Evolutionary conservation across 2,329 filamentous ascomycete genomes (phyloP), one percentile per base, ranked within the genome.

Genomic region (Curvularia hawaiiensis): DNA sequence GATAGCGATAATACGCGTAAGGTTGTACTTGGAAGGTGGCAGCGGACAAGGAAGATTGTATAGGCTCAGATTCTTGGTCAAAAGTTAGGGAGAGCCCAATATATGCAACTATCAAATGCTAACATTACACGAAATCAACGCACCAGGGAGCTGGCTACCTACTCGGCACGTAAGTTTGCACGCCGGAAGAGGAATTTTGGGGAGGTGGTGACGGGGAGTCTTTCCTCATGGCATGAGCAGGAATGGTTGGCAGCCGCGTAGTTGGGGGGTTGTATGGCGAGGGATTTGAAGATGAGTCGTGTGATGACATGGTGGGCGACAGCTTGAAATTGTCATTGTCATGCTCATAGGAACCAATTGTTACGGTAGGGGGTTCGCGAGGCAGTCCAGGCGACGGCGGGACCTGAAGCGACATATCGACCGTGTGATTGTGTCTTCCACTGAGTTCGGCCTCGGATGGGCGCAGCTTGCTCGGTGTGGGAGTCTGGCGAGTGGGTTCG

Each of bases 401-500:
- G 4, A 73, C 66, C 14, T 65, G 66, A 35, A 75, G 61, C 50
- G 64, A 72, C 72, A 76, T 75, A 60, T 77, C 70, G 50, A 75
- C 73, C 43, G 65, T 70, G 62, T 74, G 64, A 58, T 73, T 74
- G 58, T 65, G 71, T 53, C 72, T 67, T 61, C 75, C 75, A 43
- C 54, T 76, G 38, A 76, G 55, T 63, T 77, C 73, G 22, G 75
- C 75, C 44, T 75, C 71, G 6, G 74, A 76, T 16, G 75, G 75
- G 51, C 62, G 63, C 22, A 77, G 66, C 54, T 67, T 73, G 18
- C 56, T 51, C 18, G 70, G 67, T 18, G 70, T 66, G n/a, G 67
- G 64, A 31, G 51, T 63, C 50, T 63, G 63, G 49, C 56, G 56
- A 26, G 59, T 59, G 2, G 69, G 65, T 31, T 70, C 64, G 40